Percentiles rank a stretch among this genome's conserved stretches.
Evolutionary conservation across 345 rosid species (phyloP).

Genomic region (Acer negundo): DNA sequence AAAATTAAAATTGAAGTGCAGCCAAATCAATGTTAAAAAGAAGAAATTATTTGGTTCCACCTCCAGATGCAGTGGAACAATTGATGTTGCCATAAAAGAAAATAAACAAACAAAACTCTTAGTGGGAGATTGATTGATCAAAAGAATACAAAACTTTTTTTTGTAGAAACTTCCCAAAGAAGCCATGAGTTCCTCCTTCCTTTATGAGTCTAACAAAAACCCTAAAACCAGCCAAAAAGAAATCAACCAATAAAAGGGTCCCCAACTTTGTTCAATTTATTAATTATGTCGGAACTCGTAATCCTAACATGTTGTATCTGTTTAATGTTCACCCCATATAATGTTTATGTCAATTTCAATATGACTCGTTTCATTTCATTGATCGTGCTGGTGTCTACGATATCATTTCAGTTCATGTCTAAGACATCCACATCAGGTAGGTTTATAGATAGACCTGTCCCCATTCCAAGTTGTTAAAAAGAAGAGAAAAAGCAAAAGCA

Average conservation of each 20-base stretch:
- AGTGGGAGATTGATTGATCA: background rate
- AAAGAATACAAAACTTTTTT: background rate
- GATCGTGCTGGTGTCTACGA: no score
- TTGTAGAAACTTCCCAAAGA: background rate
- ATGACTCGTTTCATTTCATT: no score
- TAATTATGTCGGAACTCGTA: no score
- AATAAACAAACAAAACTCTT: background rate
- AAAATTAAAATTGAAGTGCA: background rate
- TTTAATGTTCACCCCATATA: no score
- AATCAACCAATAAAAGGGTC: no score
- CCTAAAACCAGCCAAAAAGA: background rate
- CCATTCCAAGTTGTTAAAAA: background rate
- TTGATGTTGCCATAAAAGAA: background rate
- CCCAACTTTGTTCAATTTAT: no score
- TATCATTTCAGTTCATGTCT: no score
- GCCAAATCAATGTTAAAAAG: constrained; percentile 11
- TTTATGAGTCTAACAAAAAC: background rate
- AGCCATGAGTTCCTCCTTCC: background rate
- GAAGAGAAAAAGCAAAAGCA: constrained; percentile 22
- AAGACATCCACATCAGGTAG: no score
- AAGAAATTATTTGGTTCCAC: background rate
- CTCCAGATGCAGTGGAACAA: background rate
- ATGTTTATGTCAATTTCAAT: no score
- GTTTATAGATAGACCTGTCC: background rate
- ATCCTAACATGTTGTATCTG: no score